Evolutionary conservation across 148 eudicot genomes (phyloP).

Genomic region (Cornus kousa): DNA sequence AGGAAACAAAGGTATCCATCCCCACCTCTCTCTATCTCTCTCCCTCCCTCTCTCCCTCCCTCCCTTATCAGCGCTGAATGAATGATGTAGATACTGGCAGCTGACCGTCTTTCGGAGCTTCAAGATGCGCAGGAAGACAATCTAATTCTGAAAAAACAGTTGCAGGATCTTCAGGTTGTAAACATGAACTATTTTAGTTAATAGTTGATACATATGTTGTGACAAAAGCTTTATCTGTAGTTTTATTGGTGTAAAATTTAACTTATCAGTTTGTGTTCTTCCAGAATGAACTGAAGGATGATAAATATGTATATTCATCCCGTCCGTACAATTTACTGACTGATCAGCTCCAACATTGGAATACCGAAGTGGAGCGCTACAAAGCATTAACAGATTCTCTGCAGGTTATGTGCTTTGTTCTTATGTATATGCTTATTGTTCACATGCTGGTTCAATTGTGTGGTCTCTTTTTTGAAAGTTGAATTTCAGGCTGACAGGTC

Average conservation of each 20-base stretch:
- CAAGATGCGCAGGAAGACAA: conserved; percentile 85
- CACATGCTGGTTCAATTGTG: conserved; percentile 11
- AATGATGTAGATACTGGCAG: conserved; percentile 69
- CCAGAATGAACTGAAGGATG: conserved; percentile 80
- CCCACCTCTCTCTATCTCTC: no score
- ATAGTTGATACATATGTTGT: not conserved
- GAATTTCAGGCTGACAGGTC: conserved; percentile 76
- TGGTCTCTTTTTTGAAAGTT: conserved; percentile 21
- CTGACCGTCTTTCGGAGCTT: conserved; percentile 86
- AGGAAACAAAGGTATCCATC: conserved; percentile 72
- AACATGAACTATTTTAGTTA: not conserved
- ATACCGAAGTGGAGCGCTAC: conserved; percentile 65
- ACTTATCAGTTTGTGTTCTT: not conserved
- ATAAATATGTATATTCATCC: conserved; percentile 61
- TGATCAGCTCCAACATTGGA: conserved; percentile 96
- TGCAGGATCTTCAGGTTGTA: conserved; percentile 80
- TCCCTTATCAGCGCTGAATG: not conserved
- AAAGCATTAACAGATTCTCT: conserved; percentile 64
- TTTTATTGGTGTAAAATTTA: not conserved
- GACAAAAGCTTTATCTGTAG: not conserved
- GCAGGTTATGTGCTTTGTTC: conserved; percentile 52
- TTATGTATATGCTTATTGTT: conserved; percentile 7
- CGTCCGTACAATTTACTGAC: conserved; percentile 68
- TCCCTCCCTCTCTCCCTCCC: not conserved
- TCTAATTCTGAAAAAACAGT: conserved; percentile 59